Percentiles rank a stretch among this genome's conserved stretches.
Conservation (phyloP, 768 basidiomycete genomes). For the Sarcodon aspratus region DNA sequence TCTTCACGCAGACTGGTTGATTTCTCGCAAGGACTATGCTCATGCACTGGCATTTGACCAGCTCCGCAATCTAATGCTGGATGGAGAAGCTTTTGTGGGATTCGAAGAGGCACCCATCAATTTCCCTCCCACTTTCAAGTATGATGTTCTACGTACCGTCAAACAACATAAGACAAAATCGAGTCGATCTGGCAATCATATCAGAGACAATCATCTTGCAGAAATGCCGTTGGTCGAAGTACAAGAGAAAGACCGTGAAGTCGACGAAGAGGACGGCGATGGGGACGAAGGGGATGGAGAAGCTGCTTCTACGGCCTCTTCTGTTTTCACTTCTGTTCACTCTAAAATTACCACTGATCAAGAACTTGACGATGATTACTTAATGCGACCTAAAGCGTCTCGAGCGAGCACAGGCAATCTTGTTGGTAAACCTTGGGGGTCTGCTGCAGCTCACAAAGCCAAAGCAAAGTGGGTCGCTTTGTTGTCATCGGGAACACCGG, state of each 20-base stretch:
- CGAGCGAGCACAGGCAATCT: constrained; percentile 9
- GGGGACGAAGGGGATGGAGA: constrained; percentile 31
- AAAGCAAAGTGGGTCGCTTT: constrained; percentile 45
- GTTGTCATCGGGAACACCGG: constrained; percentile 20
- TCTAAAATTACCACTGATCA: constrained; percentile 19
- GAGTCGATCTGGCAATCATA: constrained; percentile 5
- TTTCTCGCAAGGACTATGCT: constrained; percentile 71
- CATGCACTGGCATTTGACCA: constrained; percentile 91
- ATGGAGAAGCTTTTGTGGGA: constrained; percentile 58
- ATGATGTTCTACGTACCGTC: constrained; percentile 57
- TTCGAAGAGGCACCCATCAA: constrained; percentile 73
- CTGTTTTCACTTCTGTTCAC: constrained; percentile 34
- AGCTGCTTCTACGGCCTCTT: constrained; percentile 42
- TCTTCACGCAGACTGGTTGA: constrained; percentile 90
- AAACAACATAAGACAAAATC: constrained; percentile 36
- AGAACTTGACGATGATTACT: constrained; percentile 26
- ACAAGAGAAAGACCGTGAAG: constrained; percentile 1
- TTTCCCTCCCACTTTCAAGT: constrained; percentile 93
- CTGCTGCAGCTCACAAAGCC: constrained; percentile 37
- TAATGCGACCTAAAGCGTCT: constrained; percentile 6
- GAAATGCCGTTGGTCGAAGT: background rate
- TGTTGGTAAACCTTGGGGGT: constrained; percentile 23
- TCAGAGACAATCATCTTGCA: background rate
- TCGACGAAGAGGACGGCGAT: constrained; percentile 20
- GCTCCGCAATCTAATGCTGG: constrained; percentile 63